phyloP scores from a whole-genome alignment of 371 early-diverging fungal genomes.

The Thermomucor indicae-seudaticae region DNA sequence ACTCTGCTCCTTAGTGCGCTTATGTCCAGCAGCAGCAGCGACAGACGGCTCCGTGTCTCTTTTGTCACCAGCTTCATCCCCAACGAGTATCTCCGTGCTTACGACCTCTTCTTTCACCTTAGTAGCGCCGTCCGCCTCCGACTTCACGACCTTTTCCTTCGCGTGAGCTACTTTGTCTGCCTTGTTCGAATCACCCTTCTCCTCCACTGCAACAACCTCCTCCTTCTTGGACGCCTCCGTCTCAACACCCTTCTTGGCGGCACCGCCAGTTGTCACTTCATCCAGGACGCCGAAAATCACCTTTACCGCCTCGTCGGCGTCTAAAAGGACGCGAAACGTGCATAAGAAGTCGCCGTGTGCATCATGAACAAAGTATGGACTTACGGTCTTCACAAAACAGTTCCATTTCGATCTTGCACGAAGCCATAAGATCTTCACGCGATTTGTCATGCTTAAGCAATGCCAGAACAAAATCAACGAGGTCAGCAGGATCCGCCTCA shows the following conservation, averaged over 20 bases:
- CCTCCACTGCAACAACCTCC: no score
- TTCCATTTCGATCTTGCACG: slow-evolving; percentile 31
- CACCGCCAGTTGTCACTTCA: background rate
- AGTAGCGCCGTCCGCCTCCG: no score
- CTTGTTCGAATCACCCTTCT: no score
- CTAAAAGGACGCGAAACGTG: slow-evolving; percentile 22
- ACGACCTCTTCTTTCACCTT: no score
- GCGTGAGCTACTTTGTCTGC: no score
- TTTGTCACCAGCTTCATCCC: background rate
- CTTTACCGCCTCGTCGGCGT: slow-evolving; percentile 64
- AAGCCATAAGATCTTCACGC: slow-evolving; percentile 20
- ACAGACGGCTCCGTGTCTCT: no score
- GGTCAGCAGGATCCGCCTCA: slow-evolving; percentile 71
- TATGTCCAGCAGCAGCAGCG: background rate
- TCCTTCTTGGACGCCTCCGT: background rate
- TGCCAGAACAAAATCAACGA: slow-evolving; percentile 75
- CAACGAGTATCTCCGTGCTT: slow-evolving; percentile 14
- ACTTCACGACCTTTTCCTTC: no score
- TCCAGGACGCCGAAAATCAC: slow-evolving; percentile 45
- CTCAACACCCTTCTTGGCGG: background rate
- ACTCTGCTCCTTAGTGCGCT: slow-evolving; percentile 1
- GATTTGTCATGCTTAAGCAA: slow-evolving; percentile 62
- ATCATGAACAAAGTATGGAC: slow-evolving; percentile 2
- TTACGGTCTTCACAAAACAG: slow-evolving; percentile 52
- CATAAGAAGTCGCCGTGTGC: background rate